A percentile compares a stretch with the other conserved stretches of the same genome.
phyloP scores from a whole-genome alignment of 1,139 yeast species.

The Hanseniaspora gamundiae region DNA sequence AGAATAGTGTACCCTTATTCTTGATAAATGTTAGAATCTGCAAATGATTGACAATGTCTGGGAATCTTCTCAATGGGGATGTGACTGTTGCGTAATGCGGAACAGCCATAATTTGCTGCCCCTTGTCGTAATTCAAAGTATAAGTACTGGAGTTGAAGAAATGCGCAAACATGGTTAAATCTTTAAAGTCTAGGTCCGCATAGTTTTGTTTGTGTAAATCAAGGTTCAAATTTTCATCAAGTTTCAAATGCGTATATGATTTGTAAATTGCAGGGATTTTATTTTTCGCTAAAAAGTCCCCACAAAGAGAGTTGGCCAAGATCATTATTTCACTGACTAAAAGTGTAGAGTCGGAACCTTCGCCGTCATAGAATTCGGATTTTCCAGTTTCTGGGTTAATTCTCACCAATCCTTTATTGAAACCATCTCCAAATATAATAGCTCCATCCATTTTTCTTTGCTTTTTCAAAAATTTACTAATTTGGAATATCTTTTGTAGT shows the following conservation, averaged over 20 bases:
- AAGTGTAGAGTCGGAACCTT: constrained; percentile 31
- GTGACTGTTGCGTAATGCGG: constrained; percentile 61
- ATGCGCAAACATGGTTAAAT: constrained; percentile 20
- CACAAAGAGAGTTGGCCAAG: constrained; percentile 54
- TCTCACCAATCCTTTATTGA: constrained; percentile 18
- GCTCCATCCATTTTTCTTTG: constrained; percentile 25
- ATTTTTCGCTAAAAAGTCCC: constrained; percentile 35
- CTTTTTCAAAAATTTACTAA: constrained; percentile 26
- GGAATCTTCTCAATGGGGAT: constrained; percentile 77
- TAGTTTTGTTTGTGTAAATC: constrained; percentile 16
- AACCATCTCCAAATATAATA: constrained; percentile 26
- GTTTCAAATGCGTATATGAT: constrained; percentile 31
- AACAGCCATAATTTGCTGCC: constrained; percentile 58
- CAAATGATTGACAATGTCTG: constrained; percentile 73
- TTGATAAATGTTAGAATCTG: constrained; percentile 37
- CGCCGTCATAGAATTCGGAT: constrained; percentile 6
- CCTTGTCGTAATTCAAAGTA: constrained; percentile 27
- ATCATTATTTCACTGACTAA: constrained; percentile 81
- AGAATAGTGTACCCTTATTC: constrained; percentile 11
- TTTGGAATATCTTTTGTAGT: constrained; percentile 24
- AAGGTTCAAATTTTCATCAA: constrained; percentile 19
- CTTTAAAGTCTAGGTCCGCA: constrained; percentile 27
- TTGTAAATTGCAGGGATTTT: constrained; percentile 49
- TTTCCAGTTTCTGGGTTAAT: constrained; percentile 6
- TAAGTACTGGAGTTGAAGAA: constrained; percentile 32